A percentile compares a stretch with the other conserved stretches of the same genome.
Evolutionary conservation across 2,329 filamentous ascomycete species (phyloP).

Genomic region (Colletotrichum sp.): DNA sequence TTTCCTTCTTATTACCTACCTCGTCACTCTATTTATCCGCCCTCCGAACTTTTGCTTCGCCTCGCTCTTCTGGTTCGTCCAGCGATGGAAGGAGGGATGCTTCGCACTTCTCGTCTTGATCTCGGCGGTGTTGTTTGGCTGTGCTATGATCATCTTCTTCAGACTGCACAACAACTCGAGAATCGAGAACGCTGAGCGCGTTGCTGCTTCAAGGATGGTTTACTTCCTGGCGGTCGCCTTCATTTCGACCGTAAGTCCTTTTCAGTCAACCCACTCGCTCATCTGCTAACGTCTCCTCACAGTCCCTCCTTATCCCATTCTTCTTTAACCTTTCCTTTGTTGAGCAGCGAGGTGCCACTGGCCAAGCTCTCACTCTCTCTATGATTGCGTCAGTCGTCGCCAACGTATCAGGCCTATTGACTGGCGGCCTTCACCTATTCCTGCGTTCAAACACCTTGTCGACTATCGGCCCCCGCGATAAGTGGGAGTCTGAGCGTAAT

Average conservation of each 20-base stretch:
- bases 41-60: conserved; percentile 69
- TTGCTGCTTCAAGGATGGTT: conserved; percentile 72
- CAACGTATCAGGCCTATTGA: conserved; percentile 70
- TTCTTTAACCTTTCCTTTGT: conserved; percentile 63
- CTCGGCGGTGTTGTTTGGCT: conserved; percentile 53
- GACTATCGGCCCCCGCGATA: conserved; percentile 56
- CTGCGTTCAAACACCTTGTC: conserved; percentile 67
- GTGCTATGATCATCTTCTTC: conserved; percentile 59
- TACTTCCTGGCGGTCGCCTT: conserved; percentile 67
- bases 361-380: conserved; percentile 53
- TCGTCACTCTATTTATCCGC: conserved; percentile 60
- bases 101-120: conserved; percentile 60
- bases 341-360: conserved; percentile 37
- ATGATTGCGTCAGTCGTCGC: conserved; percentile 71
- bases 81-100: conserved; percentile 62
- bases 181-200: conserved; percentile 64
- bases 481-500: conserved; percentile 52
- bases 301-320: conserved; percentile 68
- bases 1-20: conserved; percentile 60
- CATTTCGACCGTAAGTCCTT: conserved; percentile 58
- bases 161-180: conserved; percentile 59
- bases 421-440: conserved; percentile 70
- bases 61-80: conserved; percentile 71
- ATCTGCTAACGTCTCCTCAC: conserved; percentile 28
- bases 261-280: no score